These are phyloP conservation scores for Solanum raphanifolium DNA, from an alignment of 257 asterid genomes.

Conservation along the genomic window DNA sequence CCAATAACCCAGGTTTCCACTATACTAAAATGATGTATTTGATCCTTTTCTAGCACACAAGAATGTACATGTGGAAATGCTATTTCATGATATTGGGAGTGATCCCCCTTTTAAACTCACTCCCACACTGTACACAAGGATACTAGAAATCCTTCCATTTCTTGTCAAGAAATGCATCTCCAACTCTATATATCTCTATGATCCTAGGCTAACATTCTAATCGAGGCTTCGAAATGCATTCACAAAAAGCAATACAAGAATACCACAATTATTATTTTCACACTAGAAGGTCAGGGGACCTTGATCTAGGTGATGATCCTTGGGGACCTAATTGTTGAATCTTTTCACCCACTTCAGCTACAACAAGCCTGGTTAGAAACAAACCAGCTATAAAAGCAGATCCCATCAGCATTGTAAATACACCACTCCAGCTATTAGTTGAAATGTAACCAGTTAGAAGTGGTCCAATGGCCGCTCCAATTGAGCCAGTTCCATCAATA, in stretches of 20 bases:
- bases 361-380: conserved; percentile 70
- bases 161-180: background rate
- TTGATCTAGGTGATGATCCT: conserved; percentile 12
- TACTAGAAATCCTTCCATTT: background rate
- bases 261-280: conserved; percentile 15
- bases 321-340: conserved; percentile 33
- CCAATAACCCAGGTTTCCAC: background rate
- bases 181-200: background rate
- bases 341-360: conserved; percentile 73
- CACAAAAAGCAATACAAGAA: background rate
- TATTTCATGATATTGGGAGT: background rate
- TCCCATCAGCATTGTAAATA: conserved; percentile 84
- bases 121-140: background rate
- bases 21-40: background rate
- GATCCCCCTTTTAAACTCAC: background rate
- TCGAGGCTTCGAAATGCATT: background rate
- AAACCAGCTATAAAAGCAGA: conserved; percentile 79
- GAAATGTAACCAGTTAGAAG: conserved; percentile 86
- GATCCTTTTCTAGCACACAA: background rate
- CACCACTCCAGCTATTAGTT: conserved; percentile 77
- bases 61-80: background rate
- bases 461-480: conserved; percentile 97
- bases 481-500: conserved; percentile 94
- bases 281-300: conserved; percentile 29
- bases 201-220: background rate